Evolutionary conservation across 495 filamentous ascomycete species (phyloP), one percentile per base, ranked within the genome.

Genomic region (Emericellopsis terricola): DNA sequence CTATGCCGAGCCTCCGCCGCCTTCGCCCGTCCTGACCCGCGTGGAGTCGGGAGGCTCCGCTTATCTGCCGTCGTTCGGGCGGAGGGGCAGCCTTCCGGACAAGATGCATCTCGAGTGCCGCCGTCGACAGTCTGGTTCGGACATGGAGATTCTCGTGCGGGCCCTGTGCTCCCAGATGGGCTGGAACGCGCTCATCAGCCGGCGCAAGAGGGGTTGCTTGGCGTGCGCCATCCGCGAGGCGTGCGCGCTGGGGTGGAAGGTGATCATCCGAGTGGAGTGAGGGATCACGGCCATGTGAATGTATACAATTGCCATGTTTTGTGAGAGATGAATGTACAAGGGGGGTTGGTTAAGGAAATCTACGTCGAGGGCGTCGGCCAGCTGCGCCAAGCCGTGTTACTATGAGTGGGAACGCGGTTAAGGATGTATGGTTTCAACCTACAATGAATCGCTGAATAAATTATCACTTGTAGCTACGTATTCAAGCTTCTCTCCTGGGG

Each of bases 141-240:
- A 69, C 31, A 60, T 68, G 38, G 75, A 79, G 52, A 66, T 78
- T 2, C 61, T 81, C 26, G 74, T 63, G 6, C 60, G 77, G 19
- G 76, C 77, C 2, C 65, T 78, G 50, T 84, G 78, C 43, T 69
- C 76, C 2, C 66, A 77, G 38, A 68, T 62, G 39, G 78, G 76
- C 2, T 67, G 65, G 52, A 70, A 80, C 48, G 77, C 76, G 11
- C 41, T 84, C 31, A 68, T 84, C 38, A 74, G 73, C 32, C 55
- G 76, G 19, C 61, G 61, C 29, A 65, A 71, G 31, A 59, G 71
- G 41, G 71, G 67, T 0, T 82, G 78, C 45, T 41, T 81, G 23
- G 60, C 64, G 7, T 81, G 78, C 44, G 73, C 74, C 41, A 65
- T 84, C 18, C 59, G 78, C 16, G 77, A 84, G 52, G 77, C 76